Base-by-base conservation (phyloP, 2,329 filamentous ascomycete genomes). In the Madurella fahalii region DNA sequence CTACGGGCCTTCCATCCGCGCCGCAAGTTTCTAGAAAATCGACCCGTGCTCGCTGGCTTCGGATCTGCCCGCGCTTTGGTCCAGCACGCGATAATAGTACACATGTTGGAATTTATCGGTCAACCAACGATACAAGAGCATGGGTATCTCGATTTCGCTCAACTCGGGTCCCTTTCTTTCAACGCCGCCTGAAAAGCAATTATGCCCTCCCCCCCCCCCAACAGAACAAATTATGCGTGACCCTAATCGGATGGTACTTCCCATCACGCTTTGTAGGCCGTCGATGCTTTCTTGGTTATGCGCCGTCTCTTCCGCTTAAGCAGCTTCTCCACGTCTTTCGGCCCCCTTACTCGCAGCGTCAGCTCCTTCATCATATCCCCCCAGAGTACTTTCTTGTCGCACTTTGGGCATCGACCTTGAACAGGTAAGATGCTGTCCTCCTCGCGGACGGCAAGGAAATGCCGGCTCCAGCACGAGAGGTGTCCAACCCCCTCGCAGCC, bases 361-460 rank as follows among this genome's bases (percentile, higher is more conserved):
- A 95, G 71, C 67, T 95, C 92, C 66, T 85, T 92, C 74, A 95
- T 87, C 72, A 96, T 82, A 46, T 87, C 81, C 0, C 78, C 76
- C 93, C 93, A 97, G 48, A 76, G 68, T 2, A 91, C 72, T 4
- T 75, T 69, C 0, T 75, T 74, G 1, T 77, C 71, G 66, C 93
- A 97, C 17, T 73, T 72, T 0, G 90, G 90, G 71, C 93, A 97
- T 2, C 64, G 69, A 2, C 90, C 91, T 34, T 76, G 67, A 1
- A 81, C 75, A 0, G 93, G 93, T 1, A 95, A 65, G 1, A 95
- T 64, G 2, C 74, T 69, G 3, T 72, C 69, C 0, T 67, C 63
- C 0, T 64, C 49, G 45, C 61, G 68, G 37, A 56, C 65, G 2
- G 64, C 60, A 5, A 85, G 69, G 1, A 84, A 69, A 58, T 82